A percentile compares a stretch with the other conserved stretches of the same genome.
phyloP scores from a whole-genome alignment of 495 filamentous ascomycete species.

The Penicillium nucicola region DNA sequence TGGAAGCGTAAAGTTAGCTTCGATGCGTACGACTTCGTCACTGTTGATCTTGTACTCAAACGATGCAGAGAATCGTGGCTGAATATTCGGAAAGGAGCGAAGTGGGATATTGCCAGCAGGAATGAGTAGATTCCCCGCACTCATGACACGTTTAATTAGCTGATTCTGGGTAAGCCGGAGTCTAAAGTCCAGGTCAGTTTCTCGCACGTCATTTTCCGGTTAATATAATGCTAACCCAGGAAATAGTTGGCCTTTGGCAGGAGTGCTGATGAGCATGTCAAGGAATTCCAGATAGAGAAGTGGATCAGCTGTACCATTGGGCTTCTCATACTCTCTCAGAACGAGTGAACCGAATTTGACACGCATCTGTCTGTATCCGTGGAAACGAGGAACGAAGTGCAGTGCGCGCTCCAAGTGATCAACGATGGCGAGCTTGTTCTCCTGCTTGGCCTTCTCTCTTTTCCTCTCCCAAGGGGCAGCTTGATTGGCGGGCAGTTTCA shows the following conservation, averaged over 20 bases:
- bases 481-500: background rate
- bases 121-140: slow-evolving; percentile 45
- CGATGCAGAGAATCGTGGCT: slow-evolving; percentile 34
- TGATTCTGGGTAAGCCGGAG: slow-evolving; percentile 21
- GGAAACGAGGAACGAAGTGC: background rate
- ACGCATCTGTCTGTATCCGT: slow-evolving; percentile 2
- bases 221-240: background rate
- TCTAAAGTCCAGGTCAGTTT: slow-evolving; percentile 7
- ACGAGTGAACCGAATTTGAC: slow-evolving; percentile 1
- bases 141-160: slow-evolving; percentile 22
- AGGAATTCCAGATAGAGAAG: slow-evolving; percentile 1
- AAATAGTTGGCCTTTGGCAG: background rate
- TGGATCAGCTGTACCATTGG: background rate
- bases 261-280: background rate
- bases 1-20: slow-evolving; percentile 31
- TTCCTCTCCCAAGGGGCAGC: background rate
- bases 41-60: slow-evolving; percentile 39
- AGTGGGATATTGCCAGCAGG: slow-evolving; percentile 36
- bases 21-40: slow-evolving; percentile 31
- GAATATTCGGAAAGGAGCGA: slow-evolving; percentile 17
- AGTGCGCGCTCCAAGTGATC: background rate
- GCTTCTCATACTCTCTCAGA: background rate
- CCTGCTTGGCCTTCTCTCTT: background rate
- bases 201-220: background rate
- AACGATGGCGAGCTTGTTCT: background rate